Evolutionary conservation across 371 early-diverging fungal species (phyloP), one percentile per base, ranked within the genome.

Genomic region (Apophysomyces sp.): DNA sequence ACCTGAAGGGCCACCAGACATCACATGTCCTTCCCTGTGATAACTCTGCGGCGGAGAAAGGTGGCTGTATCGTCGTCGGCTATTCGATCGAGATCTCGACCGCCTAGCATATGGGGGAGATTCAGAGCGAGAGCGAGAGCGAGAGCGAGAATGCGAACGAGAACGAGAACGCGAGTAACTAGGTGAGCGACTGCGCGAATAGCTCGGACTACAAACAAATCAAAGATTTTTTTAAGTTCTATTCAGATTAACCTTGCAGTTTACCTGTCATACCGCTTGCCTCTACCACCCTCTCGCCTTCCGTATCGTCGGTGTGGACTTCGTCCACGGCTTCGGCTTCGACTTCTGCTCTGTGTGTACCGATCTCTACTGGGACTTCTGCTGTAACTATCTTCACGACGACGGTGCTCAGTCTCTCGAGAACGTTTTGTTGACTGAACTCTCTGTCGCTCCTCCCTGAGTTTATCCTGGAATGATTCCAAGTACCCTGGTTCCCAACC

Each of bases 401-500:
- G 59, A 29, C 37, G 18, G 4, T 39, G 40, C 26, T 58, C 57
- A 29, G 36, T 6, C 18, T 32, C 40, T 31, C 40, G 31, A 29
- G 57, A 58, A 16, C 62, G 21, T 24, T 52, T 55, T 66, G 66
- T n/a, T 58, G 52, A 39, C 13, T 29, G 62, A 16, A 55, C 11
- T 44, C 40, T 66, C n/a, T 52, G 57, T 34, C 66, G 63, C 8
- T 28, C 16, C 21, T 63, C 49, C 21, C 21, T 36, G 2, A 63
- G 49, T 11, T 69, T 62, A 49, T 64, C 72, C 60, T 77, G 77
- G 44, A 70, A 76, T 1, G 59, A 57, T 58, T 86, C 80, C 40
- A 87, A 52, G 56, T 75, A 78, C 7, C 83, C 83, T 2, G 71
- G 71, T 40, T 86, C 83, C 88, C 88, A 87, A 12, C 88, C 88